A percentile compares a stretch with the other conserved stretches of the same genome.
phyloP scores from a whole-genome alignment of 208 protist species.

The Leptomonas pyrrhocoris region DNA sequence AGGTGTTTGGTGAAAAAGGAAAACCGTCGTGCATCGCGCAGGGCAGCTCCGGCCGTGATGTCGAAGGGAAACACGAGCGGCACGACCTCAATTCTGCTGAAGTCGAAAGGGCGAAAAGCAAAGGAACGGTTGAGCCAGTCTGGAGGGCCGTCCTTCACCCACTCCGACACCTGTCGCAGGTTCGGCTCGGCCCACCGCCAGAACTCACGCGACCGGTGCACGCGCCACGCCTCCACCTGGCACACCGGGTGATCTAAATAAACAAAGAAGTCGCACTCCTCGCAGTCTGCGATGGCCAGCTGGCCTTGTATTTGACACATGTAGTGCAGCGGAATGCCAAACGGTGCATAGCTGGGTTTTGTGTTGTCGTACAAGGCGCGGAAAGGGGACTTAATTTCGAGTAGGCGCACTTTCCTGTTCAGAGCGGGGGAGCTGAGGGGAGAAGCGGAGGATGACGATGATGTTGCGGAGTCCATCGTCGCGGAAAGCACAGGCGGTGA shows the following conservation, averaged over 20 bases:
- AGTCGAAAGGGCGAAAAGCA: conserved; percentile 74
- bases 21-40: conserved; percentile 57
- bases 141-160: conserved; percentile 68
- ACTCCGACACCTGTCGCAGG: conserved; percentile 62
- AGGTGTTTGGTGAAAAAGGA: conserved; percentile 55
- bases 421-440: neutral
- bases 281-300: conserved; percentile 81
- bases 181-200: conserved; percentile 86
- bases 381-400: conserved; percentile 91
- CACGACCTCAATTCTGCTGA: conserved; percentile 50
- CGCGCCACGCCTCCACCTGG: conserved; percentile 82
- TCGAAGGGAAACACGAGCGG: conserved; percentile 85
- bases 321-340: conserved; percentile 87
- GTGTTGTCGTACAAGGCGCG: conserved; percentile 63
- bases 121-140: conserved; percentile 63
- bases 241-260: conserved; percentile 64
- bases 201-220: conserved; percentile 64
- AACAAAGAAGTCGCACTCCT: conserved; percentile 93
- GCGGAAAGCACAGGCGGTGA: neutral
- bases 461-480: neutral
- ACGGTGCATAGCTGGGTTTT: conserved; percentile 48
- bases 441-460: neutral
- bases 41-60: conserved; percentile 44
- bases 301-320: conserved; percentile 92
- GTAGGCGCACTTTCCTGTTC: conserved; percentile 42